Evolutionary conservation across 2,329 filamentous ascomycete species (phyloP).

Genomic region (Chaetomium globosum): DNA sequence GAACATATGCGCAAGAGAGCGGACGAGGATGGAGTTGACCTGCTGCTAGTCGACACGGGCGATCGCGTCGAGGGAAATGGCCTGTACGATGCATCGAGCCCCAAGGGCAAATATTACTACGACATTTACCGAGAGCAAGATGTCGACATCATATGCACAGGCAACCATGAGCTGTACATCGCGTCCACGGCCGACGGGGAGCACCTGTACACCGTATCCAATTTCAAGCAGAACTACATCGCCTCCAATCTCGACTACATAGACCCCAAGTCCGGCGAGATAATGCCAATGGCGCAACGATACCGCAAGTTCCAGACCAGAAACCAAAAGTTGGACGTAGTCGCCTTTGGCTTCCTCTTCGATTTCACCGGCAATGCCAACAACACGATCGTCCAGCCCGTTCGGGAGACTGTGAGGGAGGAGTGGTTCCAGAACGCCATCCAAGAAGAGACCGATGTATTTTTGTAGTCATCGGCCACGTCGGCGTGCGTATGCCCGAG

Average conservation of each 20-base stretch:
- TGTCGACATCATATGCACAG: conserved; percentile 81
- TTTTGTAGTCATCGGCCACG: conserved; percentile 84
- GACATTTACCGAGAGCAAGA: conserved; percentile 82
- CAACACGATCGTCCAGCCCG: conserved; percentile 81
- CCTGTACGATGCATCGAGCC: conserved; percentile 84
- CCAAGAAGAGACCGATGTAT: conserved; percentile 80
- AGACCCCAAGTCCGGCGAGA: conserved; percentile 69
- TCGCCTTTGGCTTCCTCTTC: conserved; percentile 93
- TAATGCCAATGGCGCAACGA: conserved; percentile 75
- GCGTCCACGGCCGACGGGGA: conserved; percentile 76
- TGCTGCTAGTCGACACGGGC: conserved; percentile 93
- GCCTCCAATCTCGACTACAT: conserved; percentile 92
- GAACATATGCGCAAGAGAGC: conserved; percentile 77
- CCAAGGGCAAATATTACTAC: conserved; percentile 86
- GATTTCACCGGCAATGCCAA: conserved; percentile 90
- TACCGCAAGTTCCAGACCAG: conserved; percentile 91
- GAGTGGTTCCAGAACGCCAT: conserved; percentile 88
- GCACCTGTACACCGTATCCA: conserved; percentile 76
- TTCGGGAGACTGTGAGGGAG: conserved; percentile 78
- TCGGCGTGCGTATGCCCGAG: conserved; percentile 78
- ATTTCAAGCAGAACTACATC: conserved; percentile 78
- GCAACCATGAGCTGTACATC: conserved; percentile 95
- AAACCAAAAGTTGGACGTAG: conserved; percentile 78
- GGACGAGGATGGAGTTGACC: conserved; percentile 75
- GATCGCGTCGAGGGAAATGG: conserved; percentile 93